Base-by-base conservation (phyloP, 306 rosid species). In the Begonia masoniana region DNA sequence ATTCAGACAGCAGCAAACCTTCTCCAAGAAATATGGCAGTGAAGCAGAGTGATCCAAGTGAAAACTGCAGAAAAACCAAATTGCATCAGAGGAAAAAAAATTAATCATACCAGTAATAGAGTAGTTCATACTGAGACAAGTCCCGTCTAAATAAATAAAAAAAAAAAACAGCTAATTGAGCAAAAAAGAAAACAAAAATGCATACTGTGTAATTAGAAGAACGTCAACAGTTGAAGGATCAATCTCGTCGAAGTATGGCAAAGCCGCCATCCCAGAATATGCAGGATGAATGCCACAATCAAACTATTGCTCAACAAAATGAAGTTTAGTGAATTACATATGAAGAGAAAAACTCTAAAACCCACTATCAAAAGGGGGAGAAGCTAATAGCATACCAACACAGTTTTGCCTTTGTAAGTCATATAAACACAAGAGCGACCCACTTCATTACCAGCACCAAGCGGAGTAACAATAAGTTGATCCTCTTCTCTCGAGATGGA, bases 271-370 rank as follows among this genome's bases (percentile, higher is more conserved):
- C 57, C 97, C 95, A 1, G 86, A 91, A 49, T 78, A 91, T 41
- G 78, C 94, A 0, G 84, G 97, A 57, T 88, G 95, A 10, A 91
- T 91, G n/a, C 99, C 99, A 63, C 99, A 91, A 56, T 91, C 99
- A 48, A 91, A 91, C 87, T 81, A 52, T 10, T 16, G 54, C 41
- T 57, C 67, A 17, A 45, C 16, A 59, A 68, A 56, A 14, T 9
- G 59, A 13, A 31, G 5, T 17, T 42, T 9, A 47, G 8, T 16
- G 24, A 7, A 2, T 13, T 11, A 41, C 7, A 0, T 1, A 5
- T 0, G 2, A 42, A 55, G 61, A 65, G 15, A 45, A 55, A 5
- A 67, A 12, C 15, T 55, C 31, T 7, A 16, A 12, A 51, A 13
- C 23, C 14, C 52, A 23, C 14, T 42, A 23, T 11, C 14, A 10